Percentiles rank a stretch among this genome's conserved stretches.
phyloP scores from a whole-genome alignment of 2,329 filamentous ascomycete species.

The Sarocladium kiliense region DNA sequence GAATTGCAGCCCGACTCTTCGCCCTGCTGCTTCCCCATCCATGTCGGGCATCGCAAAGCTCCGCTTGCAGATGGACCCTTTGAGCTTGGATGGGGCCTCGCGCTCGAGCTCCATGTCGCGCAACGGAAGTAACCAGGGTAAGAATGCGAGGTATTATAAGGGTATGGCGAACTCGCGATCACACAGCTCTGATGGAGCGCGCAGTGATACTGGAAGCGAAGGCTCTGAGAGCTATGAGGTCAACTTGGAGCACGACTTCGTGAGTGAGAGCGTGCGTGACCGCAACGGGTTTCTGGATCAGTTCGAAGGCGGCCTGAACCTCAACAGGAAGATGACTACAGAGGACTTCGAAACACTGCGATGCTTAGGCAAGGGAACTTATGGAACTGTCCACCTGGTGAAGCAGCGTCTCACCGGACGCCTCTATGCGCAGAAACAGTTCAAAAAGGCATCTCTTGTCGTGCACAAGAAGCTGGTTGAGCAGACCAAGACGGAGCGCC shows the following conservation, averaged over 20 bases:
- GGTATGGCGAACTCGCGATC: slow-evolving; percentile 41
- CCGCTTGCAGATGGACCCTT: slow-evolving; percentile 73
- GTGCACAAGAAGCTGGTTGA: slow-evolving; percentile 95
- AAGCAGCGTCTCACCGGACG: slow-evolving; percentile 83
- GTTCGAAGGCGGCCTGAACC: slow-evolving; percentile 49
- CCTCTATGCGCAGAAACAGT: slow-evolving; percentile 96
- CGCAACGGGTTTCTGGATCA: slow-evolving; percentile 35
- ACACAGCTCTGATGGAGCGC: slow-evolving; percentile 50
- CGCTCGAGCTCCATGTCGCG: slow-evolving; percentile 52
- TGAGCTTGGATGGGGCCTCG: slow-evolving; percentile 59
- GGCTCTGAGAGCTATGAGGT: slow-evolving; percentile 83
- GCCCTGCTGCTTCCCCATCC: slow-evolving; percentile 43
- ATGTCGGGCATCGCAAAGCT: slow-evolving; percentile 76
- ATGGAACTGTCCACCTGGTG: slow-evolving; percentile 89
- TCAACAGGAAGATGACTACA: slow-evolving; percentile 78
- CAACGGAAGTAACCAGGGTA: slow-evolving; percentile 36
- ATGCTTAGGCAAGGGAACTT: slow-evolving; percentile 93
- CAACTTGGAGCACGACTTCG: slow-evolving; percentile 76
- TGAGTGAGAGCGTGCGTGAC: slow-evolving; percentile 58
- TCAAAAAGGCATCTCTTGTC: slow-evolving; percentile 92
- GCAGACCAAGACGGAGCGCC: slow-evolving; percentile 94
- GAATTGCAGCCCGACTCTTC: slow-evolving; percentile 58
- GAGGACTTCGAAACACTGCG: slow-evolving; percentile 86
- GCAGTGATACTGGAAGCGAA: slow-evolving; percentile 47
- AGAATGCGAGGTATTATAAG: not conserved